These are phyloP conservation scores for Acephala macrosclerotiorum DNA, from an alignment of 2,329 filamentous ascomycete genomes.

Conservation along the genomic window DNA sequence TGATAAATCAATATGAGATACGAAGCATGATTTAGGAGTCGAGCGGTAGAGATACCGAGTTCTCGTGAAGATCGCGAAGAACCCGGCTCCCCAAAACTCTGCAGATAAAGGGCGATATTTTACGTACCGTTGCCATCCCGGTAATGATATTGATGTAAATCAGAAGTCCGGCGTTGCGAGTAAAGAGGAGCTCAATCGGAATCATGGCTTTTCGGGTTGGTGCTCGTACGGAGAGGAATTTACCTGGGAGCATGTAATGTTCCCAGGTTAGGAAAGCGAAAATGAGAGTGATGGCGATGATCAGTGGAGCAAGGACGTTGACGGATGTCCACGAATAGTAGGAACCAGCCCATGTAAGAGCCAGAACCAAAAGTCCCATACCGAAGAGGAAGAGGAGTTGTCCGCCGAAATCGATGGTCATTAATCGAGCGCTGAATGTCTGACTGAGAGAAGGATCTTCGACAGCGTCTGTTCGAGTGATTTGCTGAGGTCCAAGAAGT, in stretches of 20 bases:
- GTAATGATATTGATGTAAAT: conserved; percentile 62
- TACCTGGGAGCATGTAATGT: conserved; percentile 54
- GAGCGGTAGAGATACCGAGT: too few species aligned
- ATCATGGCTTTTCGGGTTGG: conserved; percentile 68
- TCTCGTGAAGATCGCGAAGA: too few species aligned
- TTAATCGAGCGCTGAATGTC: conserved; percentile 49
- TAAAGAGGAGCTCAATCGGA: conserved; percentile 63
- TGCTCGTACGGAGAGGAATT: conserved; percentile 54
- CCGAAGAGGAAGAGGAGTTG: conserved; percentile 58
- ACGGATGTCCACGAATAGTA: conserved; percentile 50
- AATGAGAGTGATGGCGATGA: conserved; percentile 48
- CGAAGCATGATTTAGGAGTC: too few species aligned
- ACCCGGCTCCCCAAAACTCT: too few species aligned
- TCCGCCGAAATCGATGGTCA: conserved; percentile 63
- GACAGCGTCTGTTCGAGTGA: conserved; percentile 53
- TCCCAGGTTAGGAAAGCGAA: conserved; percentile 51
- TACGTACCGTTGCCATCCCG: conserved; percentile 53
- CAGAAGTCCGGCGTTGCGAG: conserved; percentile 67
- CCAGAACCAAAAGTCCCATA: conserved; percentile 50
- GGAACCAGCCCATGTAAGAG: conserved; percentile 53
- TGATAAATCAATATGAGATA: too few species aligned
- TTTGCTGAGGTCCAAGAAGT: conserved; percentile 58
- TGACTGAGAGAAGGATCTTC: conserved; percentile 44
- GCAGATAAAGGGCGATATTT: too few species aligned
- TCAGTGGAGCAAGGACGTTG: conserved; percentile 49